A percentile compares a stretch with the other conserved stretches of the same genome.
These are phyloP conservation scores for Chaetomium cochliodes DNA, from an alignment of 495 filamentous ascomycete species.

Conservation along the genomic window DNA sequence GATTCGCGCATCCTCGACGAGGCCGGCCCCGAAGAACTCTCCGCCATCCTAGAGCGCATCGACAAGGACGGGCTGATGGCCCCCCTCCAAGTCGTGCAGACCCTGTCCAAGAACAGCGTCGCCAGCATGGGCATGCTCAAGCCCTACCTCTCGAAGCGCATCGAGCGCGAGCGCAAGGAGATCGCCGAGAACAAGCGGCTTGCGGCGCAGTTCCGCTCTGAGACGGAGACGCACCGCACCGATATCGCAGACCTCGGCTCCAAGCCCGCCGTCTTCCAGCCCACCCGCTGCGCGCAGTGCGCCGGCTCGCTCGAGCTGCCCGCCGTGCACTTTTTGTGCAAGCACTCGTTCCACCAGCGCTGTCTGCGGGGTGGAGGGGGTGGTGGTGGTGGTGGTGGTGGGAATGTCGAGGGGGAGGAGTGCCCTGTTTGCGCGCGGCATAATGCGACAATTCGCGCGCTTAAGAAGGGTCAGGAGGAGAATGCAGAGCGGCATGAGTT, in stretches of 20 bases:
- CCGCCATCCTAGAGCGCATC: slow-evolving; percentile 78
- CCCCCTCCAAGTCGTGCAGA: slow-evolving; percentile 93
- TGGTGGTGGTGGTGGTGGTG: slow-evolving; percentile 32
- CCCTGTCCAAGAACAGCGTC: slow-evolving; percentile 61
- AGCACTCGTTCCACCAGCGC: slow-evolving; percentile 90
- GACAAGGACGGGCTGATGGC: slow-evolving; percentile 91
- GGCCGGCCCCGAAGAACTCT: slow-evolving; percentile 78
- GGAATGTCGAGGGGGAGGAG: slow-evolving; percentile 45
- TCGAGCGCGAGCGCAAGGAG: slow-evolving; percentile 81
- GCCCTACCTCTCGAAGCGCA: slow-evolving; percentile 82
- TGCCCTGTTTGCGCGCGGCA: slow-evolving; percentile 80
- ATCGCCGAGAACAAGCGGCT: slow-evolving; percentile 79
- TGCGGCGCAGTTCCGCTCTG: slow-evolving; percentile 78
- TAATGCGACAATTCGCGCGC: slow-evolving; percentile 82
- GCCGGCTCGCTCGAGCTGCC: slow-evolving; percentile 74
- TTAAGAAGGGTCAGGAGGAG: slow-evolving; percentile 84
- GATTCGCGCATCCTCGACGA: slow-evolving; percentile 77
- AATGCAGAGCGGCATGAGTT: slow-evolving; percentile 85
- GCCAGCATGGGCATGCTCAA: slow-evolving; percentile 98
- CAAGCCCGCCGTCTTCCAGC: slow-evolving; percentile 86
- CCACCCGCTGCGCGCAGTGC: slow-evolving; percentile 81
- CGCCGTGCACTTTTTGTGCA: slow-evolving; percentile 92
- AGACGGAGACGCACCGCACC: slow-evolving; percentile 74
- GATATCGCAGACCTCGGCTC: slow-evolving; percentile 73
- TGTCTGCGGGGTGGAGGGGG: slow-evolving; percentile 61